phyloP scores from a whole-genome alignment of 371 early-diverging fungal species.

The Choanephora cucurbitarum region DNA sequence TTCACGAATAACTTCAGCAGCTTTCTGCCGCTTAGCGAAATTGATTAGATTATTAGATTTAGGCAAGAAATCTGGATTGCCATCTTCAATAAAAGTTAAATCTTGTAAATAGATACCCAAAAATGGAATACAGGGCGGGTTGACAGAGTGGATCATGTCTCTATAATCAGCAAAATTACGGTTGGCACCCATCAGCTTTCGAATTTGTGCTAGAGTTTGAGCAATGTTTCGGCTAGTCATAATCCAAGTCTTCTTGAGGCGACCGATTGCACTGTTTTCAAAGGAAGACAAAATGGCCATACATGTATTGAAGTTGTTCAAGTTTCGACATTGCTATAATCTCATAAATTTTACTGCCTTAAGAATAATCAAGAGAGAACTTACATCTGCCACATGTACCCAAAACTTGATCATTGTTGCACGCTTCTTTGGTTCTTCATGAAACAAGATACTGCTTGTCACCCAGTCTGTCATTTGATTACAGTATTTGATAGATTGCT shows the following conservation, averaged over 20 bases:
- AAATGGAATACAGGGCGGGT: slow-evolving; percentile 92
- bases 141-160: slow-evolving; percentile 77
- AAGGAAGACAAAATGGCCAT: slow-evolving; percentile 88
- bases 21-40: slow-evolving; percentile 84
- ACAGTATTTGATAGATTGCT: slow-evolving; percentile 70
- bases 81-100: slow-evolving; percentile 92
- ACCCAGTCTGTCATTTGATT: slow-evolving; percentile 79
- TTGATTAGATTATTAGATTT: slow-evolving; percentile 74
- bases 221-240: slow-evolving; percentile 46
- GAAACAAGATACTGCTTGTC: slow-evolving; percentile 69
- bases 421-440: slow-evolving; percentile 77
- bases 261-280: slow-evolving; percentile 83
- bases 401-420: slow-evolving; percentile 76
- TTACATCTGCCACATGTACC: slow-evolving; percentile 79
- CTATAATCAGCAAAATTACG: slow-evolving; percentile 89
- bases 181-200: slow-evolving; percentile 73
- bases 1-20: slow-evolving; percentile 86
- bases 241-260: slow-evolving; percentile 85
- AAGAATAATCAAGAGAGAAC: slow-evolving; percentile 7
- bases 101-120: slow-evolving; percentile 88
- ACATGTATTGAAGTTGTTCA: slow-evolving; percentile 91
- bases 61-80: slow-evolving; percentile 77
- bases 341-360: neutral
- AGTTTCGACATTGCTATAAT: slow-evolving; percentile 55
- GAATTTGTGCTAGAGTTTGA: slow-evolving; percentile 48